Percentiles rank a stretch among this genome's conserved stretches.
Evolutionary conservation across 2,329 filamentous ascomycete species (phyloP).

Genomic region (Achaetomium macrosporum): DNA sequence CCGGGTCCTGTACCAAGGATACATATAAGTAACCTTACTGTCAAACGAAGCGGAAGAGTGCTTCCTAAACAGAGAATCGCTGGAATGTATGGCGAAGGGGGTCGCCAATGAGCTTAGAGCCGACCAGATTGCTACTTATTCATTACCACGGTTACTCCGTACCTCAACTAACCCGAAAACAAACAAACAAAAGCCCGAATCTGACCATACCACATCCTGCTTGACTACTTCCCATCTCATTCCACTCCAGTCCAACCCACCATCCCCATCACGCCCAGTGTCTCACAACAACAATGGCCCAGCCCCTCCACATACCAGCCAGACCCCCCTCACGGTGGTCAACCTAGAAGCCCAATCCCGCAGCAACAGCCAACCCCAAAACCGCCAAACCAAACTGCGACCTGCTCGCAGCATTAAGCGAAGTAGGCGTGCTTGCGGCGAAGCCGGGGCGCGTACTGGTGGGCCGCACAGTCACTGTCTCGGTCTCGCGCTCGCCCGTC

Average conservation of each 20-base stretch:
- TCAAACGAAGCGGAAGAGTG: no score
- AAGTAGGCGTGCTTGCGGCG: constrained; percentile 4
- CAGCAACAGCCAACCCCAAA: background rate
- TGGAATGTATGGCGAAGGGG: no score
- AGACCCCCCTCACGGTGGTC: background rate
- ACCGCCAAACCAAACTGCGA: constrained; percentile 11
- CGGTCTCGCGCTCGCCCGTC: background rate
- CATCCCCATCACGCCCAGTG: background rate
- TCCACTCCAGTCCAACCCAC: background rate
- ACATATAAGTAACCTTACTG: no score
- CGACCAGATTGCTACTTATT: no score
- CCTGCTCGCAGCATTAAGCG: constrained; percentile 4
- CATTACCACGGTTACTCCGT: no score
- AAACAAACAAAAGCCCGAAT: no score
- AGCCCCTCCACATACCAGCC: background rate
- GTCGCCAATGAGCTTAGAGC: no score
- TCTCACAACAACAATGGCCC: background rate
- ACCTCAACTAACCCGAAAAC: no score
- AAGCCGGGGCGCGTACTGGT: background rate
- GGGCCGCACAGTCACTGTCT: background rate
- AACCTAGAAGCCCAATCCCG: constrained; percentile 5
- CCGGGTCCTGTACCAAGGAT: no score
- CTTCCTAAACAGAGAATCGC: no score
- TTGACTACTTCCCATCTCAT: background rate
- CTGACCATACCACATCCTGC: no score